These are phyloP conservation scores for Diaporthe capsici DNA, from an alignment of 2,329 filamentous ascomycete genomes.

Conservation along the genomic window DNA sequence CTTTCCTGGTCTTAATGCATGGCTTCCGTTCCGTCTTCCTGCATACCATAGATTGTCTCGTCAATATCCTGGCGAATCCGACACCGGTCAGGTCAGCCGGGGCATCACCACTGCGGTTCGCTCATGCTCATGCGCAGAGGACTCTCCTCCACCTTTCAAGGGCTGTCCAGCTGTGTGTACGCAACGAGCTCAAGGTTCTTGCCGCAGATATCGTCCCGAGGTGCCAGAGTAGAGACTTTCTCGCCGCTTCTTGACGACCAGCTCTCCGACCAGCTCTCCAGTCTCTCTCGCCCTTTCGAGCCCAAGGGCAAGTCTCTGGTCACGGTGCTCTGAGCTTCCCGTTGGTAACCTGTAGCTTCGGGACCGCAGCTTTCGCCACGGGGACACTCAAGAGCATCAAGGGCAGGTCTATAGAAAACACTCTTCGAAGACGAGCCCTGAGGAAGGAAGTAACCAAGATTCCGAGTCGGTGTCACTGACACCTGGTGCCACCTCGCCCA, in stretches of 20 bases:
- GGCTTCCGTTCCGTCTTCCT: conserved; percentile 31
- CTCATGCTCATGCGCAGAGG: not conserved
- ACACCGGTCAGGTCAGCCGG: conserved; percentile 12
- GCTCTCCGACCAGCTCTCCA: not conserved
- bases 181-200: not conserved
- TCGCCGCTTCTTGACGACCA: not conserved
- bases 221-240: not conserved
- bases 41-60: conserved; percentile 30
- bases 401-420: not conserved
- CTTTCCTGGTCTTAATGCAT: conserved; percentile 26
- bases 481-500: conserved; percentile 12
- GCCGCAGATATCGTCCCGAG: not conserved
- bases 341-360: not conserved
- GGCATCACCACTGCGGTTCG: not conserved
- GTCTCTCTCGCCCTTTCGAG: not conserved
- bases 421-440: not conserved
- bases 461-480: conserved; percentile 20
- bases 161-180: not conserved
- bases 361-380: no score
- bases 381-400: not conserved
- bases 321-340: not conserved
- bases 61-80: conserved; percentile 34
- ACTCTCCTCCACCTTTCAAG: not conserved
- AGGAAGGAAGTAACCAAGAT: not conserved
- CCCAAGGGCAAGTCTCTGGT: not conserved